Base-by-base conservation (phyloP, 306 rosid genomes). In the Glycine soja region DNA sequence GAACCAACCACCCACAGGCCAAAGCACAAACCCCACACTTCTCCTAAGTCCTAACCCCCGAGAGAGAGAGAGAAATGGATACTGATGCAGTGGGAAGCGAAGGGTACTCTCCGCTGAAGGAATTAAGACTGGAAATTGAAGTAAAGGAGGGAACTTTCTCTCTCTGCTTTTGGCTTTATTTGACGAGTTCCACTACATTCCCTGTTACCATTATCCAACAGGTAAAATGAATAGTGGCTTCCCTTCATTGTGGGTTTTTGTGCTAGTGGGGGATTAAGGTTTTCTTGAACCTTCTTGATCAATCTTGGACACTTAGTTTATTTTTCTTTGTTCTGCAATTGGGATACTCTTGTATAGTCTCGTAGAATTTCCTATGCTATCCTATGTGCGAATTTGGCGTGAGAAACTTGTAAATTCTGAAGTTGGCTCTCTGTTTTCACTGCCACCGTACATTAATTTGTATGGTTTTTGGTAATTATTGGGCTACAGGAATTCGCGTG, bases 151-250 rank as follows among this genome's bases (percentile, higher is more conserved):
- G 66, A 40, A 76, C 80, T 74, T 93, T 91, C 74, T 83, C 87
- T 43, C 47, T 95, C 65, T 91, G 92, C 91, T 95, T 93, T 73
- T 95, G 99, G 99, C 84, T 91, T 83, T 95, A 89, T 83, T 84
- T 95, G 59, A 69, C 62, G 77, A 82, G 74, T 73, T 89, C 95
- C 67, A 54, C 86, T 72, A 34, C 97, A 73, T 91, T 93, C 51
- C 97, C 95, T 66, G 75, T 87, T 42, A 82, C 90, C 48, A 75
- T 95, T 88, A 81, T 93, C 69, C 92, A 87, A 2, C 90, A 93
- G 99, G 97, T 91, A 74, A 40, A 59, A 78, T 24, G 30, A 24
- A 24, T 24, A 45, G 12, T 5, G 40, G 45, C 75, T 42, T 80
- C 13, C 19, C 32, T 74, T 61, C 73, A 3, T 64, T 40, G 19